Base-by-base conservation (phyloP, 495 filamentous ascomycete genomes). In the Rhypophila decipiens region DNA sequence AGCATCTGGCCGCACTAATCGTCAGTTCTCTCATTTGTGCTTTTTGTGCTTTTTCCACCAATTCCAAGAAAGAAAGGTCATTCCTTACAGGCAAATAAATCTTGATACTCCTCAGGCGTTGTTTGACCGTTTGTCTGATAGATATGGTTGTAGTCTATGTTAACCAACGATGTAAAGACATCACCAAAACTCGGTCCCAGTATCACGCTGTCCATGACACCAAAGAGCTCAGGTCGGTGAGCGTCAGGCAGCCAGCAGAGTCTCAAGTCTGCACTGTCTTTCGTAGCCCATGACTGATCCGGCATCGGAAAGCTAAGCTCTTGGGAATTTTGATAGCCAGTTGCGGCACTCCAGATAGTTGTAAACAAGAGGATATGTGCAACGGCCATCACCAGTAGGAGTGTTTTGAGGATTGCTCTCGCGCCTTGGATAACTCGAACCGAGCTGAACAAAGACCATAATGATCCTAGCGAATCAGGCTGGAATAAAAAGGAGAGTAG, bases 271-370 rank as follows among this genome's bases (percentile, higher is more conserved):
- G 33, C 46, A 20, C 20, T 41, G 15, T 35, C n/a, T 17, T 18
- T 15, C 17, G 19, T 21, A 8, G 37, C 17, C 19, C 39, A 34
- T 3, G 24, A 15, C 37, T 18, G 17, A 39, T 49, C 46, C 27
- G 46, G 17, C 38, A 49, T 42, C 5, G 39, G 21, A 21, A 34
- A 41, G 5, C 9, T 20, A 20, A 10, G 17, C 2, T 19, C 17
- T 9, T 3, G 20, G 7, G 24, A 3, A 18, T 39, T 35, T 24
- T 42, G 46, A 21, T 49, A 49, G 12, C 46, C 46, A 1, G 46
- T 36, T 9, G 46, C 37, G 8, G 45, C 45, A 22, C 46, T 49
- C 46, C 46, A 49, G 15, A 49, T 10, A 5, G 39, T 35, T 3
- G 24, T 20, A 29, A 49, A 49, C 19, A 49, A 17, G 4, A 49